Percentiles rank a stretch among this genome's conserved stretches.
Conservation (phyloP, 768 basidiomycete species). For the Psilocybe cyanescens region DNA sequence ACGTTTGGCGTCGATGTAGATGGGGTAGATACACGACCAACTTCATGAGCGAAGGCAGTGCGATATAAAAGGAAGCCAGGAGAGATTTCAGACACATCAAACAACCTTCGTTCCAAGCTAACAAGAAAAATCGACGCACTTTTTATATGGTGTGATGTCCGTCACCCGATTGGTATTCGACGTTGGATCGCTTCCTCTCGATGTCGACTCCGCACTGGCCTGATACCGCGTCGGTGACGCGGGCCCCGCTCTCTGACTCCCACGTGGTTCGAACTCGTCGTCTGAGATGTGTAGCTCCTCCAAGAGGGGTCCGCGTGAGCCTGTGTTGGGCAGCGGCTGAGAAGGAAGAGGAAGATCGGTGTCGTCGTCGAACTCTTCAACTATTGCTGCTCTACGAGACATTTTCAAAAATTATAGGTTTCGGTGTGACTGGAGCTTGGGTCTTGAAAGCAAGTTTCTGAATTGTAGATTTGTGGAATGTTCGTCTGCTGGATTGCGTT, state of each 20-base stretch:
- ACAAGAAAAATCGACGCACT: slow-evolving; percentile 47
- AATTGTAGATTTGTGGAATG: background rate
- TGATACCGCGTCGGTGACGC: slow-evolving; percentile 51
- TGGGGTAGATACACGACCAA: slow-evolving; percentile 96
- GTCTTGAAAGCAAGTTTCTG: no score
- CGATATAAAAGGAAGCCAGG: background rate
- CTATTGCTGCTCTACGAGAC: slow-evolving; percentile 71
- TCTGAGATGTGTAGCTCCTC: slow-evolving; percentile 69
- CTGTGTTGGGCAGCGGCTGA: slow-evolving; percentile 65
- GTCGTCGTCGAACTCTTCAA: slow-evolving; percentile 93
- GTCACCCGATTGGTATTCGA: slow-evolving; percentile 45
- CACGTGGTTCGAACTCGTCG: slow-evolving; percentile 48
- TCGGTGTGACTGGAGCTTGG: background rate
- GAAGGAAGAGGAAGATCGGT: slow-evolving; percentile 86
- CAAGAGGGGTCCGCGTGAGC: slow-evolving; percentile 74
- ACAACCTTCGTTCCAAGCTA: background rate
- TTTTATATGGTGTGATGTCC: slow-evolving; percentile 85
- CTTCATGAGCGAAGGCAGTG: slow-evolving; percentile 40
- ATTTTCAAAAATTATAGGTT: slow-evolving; percentile 36
- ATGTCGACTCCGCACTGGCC: slow-evolving; percentile 23
- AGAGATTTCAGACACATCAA: no score
- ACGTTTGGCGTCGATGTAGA: slow-evolving; percentile 95
- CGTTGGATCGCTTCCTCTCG: slow-evolving; percentile 29
- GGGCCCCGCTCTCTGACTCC: slow-evolving; percentile 44
- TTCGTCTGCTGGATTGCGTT: background rate